Evolutionary conservation across 1,284 basidiomycete species (phyloP).

Genomic region (Cutaneotrichosporon sp.): DNA sequence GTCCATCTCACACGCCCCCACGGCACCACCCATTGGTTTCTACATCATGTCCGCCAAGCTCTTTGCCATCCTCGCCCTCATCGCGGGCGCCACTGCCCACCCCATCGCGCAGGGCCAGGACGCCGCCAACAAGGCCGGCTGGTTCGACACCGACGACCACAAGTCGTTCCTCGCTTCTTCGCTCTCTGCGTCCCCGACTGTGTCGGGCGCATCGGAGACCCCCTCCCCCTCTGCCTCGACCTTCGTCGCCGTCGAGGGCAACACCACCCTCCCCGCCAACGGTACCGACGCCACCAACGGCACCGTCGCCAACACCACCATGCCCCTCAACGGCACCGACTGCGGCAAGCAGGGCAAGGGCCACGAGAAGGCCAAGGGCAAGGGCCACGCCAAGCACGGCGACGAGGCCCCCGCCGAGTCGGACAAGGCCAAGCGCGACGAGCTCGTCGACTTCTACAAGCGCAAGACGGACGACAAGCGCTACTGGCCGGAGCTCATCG

Average conservation of each 20-base stretch:
- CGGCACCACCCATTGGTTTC: neutral
- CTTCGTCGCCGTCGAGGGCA: too few species aligned
- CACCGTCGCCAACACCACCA: neutral
- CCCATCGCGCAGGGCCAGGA: neutral
- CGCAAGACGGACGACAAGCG: too few species aligned
- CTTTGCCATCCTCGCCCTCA: neutral
- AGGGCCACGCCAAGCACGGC: conserved; percentile 2
- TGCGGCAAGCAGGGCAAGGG: conserved; percentile 4
- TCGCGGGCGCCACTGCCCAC: neutral
- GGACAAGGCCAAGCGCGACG: neutral
- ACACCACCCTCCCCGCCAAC: neutral
- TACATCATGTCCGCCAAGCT: neutral
- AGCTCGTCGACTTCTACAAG: neutral
- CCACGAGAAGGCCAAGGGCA: conserved; percentile 6
- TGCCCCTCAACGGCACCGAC: neutral
- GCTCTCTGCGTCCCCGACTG: neutral
- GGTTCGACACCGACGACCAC: too few species aligned
- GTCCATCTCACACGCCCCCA: conserved; percentile 3
- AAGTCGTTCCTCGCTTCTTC: neutral
- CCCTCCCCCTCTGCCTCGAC: neutral
- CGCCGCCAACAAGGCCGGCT: too few species aligned
- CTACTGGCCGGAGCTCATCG: neutral
- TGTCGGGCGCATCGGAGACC: neutral
- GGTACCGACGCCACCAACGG: neutral
- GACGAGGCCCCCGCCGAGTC: neutral